phyloP scores from a whole-genome alignment of 768 basidiomycete species.

The Cantharellus anzutake region DNA sequence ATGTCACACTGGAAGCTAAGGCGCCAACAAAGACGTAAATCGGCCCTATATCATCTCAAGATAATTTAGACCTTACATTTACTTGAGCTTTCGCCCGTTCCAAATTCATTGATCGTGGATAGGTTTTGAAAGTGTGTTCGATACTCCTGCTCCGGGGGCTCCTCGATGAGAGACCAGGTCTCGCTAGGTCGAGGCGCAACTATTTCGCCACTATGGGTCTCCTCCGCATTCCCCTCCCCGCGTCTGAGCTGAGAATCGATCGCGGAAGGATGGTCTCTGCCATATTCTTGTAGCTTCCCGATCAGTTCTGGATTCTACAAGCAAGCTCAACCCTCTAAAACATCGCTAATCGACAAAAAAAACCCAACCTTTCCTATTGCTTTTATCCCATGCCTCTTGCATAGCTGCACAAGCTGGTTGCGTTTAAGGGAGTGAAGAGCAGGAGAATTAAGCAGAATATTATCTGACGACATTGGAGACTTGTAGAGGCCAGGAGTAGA shows the following conservation, averaged over 20 bases:
- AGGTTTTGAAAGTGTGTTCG: neutral
- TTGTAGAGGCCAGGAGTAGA: too few species aligned
- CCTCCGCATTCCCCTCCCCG: conserved; percentile 13
- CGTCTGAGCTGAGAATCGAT: conserved; percentile 9
- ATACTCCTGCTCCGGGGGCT: conserved; percentile 16
- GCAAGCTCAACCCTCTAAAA: neutral
- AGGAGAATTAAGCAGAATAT: conserved; percentile 71
- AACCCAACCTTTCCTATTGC: conserved; percentile 39
- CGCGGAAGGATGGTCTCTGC: conserved; percentile 13
- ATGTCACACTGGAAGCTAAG: conserved; percentile 39
- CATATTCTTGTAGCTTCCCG: conserved; percentile 46
- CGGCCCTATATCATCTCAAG: neutral
- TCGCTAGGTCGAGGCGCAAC: conserved; percentile 40
- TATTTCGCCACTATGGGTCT: neutral
- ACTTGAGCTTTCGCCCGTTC: conserved; percentile 30
- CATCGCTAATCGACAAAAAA: neutral
- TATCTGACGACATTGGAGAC: conserved; percentile 5
- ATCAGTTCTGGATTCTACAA: conserved; percentile 44
- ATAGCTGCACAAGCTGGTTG: conserved; percentile 66
- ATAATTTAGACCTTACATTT: neutral
- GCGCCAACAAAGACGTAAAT: conserved; percentile 4
- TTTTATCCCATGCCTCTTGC: conserved; percentile 67
- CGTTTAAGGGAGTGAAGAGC: conserved; percentile 70
- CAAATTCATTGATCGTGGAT: conserved; percentile 43
- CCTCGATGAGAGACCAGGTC: conserved; percentile 79